Conservation (phyloP, 1,284 basidiomycete species). For the Ceratobasidium sp. region DNA sequence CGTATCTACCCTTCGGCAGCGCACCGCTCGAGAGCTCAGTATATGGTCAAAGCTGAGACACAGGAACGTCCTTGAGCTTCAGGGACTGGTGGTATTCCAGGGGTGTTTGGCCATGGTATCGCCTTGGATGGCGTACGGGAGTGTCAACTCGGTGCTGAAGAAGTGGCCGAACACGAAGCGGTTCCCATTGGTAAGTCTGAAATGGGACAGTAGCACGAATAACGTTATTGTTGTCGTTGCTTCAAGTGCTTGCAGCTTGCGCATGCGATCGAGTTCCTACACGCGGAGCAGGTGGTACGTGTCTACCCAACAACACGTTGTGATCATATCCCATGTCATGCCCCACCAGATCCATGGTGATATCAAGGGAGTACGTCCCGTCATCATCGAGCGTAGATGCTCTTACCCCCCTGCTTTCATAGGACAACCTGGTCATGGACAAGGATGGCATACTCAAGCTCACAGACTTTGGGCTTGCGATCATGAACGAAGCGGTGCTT, state of each 20-base stretch:
- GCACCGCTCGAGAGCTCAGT: conserved; percentile 5
- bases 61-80: too few species aligned
- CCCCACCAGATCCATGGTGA: not conserved
- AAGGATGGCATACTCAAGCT: not conserved
- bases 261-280: not conserved
- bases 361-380: not conserved
- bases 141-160: not conserved
- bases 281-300: not conserved
- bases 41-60: too few species aligned
- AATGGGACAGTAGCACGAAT: not conserved
- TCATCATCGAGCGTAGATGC: not conserved
- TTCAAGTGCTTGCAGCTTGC: not conserved
- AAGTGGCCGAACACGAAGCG: not conserved
- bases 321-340: too few species aligned
- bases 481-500: not conserved
- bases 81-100: too few species aligned
- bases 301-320: too few species aligned
- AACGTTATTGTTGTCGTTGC: not conserved
- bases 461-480: conserved; percentile 13
- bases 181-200: not conserved
- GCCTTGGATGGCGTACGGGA: conserved; percentile 1
- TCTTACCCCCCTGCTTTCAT: too few species aligned
- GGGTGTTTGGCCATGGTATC: too few species aligned
- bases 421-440: not conserved
- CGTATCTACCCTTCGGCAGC: not conserved